Evolutionary conservation across 257 asterid genomes (phyloP).

Genomic region (Cynanchum wilfordii): DNA sequence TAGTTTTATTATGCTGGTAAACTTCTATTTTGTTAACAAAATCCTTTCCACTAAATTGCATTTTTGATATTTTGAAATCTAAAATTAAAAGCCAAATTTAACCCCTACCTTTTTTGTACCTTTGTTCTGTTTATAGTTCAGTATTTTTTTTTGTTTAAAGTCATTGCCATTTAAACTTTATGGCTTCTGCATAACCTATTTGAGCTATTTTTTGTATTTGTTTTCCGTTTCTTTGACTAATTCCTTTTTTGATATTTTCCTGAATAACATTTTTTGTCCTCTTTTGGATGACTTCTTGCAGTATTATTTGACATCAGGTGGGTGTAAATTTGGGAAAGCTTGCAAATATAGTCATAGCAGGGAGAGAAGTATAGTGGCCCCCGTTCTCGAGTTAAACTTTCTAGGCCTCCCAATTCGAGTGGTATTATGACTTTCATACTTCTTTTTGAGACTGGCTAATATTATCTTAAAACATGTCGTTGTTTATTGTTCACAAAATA

Average conservation of each 20-base stretch:
- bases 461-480: not conserved
- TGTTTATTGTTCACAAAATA: not conserved
- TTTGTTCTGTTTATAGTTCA: not conserved
- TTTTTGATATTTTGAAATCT: not conserved
- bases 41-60: not conserved
- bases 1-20: not conserved
- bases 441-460: not conserved
- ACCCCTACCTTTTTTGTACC: not conserved
- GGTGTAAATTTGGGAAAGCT: constrained; percentile 43
- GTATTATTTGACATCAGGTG: constrained; percentile 42
- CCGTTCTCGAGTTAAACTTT: constrained; percentile 36
- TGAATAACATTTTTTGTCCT: not conserved
- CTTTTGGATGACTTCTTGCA: constrained; percentile 21
- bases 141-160: not conserved
- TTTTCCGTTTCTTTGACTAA: not conserved
- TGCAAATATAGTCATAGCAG: constrained; percentile 37
- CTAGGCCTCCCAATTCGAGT: constrained; percentile 42
- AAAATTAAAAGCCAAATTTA: not conserved
- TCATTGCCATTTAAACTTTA: not conserved
- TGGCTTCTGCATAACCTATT: not conserved
- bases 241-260: not conserved
- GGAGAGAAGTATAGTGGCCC: constrained; percentile 28
- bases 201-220: not conserved
- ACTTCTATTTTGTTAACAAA: not conserved
- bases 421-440: constrained; percentile 19